These are phyloP conservation scores for Bretschneidera sinensis DNA, from an alignment of 345 rosid genomes.

Conservation along the genomic window DNA sequence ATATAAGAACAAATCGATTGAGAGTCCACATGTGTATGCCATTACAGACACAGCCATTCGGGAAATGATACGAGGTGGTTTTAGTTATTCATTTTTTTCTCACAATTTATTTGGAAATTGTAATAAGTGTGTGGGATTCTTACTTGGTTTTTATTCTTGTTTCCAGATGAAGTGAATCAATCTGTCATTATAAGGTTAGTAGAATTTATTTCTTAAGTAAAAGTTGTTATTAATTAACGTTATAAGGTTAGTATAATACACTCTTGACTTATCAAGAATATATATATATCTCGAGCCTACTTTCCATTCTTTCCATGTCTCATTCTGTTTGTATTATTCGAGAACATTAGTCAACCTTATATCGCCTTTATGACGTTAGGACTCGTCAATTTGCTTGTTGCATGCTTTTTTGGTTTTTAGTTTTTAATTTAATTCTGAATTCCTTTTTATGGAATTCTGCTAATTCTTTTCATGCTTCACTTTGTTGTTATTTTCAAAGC, in stretches of 20 bases:
- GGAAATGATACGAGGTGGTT: constrained; percentile 91
- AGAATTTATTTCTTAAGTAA: not conserved
- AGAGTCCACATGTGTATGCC: constrained; percentile 93
- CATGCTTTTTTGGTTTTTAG: not conserved
- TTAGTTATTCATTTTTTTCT: not conserved
- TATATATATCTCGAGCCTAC: too few relatives aligned
- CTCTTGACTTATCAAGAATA: not conserved
- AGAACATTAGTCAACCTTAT: not conserved
- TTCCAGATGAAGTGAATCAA: constrained; percentile 96
- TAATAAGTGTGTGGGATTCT: constrained; percentile 14
- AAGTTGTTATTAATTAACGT: constrained; percentile 2
- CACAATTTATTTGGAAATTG: constrained; percentile 13
- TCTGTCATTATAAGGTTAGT: constrained; percentile 98
- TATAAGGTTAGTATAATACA: not conserved
- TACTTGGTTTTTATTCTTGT: constrained; percentile 24
- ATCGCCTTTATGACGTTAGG: not conserved
- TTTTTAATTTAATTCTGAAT: not conserved
- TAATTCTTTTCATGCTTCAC: not conserved
- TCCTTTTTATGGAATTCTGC: not conserved
- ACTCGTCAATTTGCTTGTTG: not conserved
- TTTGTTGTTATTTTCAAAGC: not conserved
- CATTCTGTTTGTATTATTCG: not conserved
- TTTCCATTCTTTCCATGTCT: not conserved
- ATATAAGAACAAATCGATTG: constrained; percentile 66
- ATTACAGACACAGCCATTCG: constrained; percentile 95